Evolutionary conservation across 1,139 yeast genomes (phyloP).

Genomic region (Chernovozyma sophiae-reginae): DNA sequence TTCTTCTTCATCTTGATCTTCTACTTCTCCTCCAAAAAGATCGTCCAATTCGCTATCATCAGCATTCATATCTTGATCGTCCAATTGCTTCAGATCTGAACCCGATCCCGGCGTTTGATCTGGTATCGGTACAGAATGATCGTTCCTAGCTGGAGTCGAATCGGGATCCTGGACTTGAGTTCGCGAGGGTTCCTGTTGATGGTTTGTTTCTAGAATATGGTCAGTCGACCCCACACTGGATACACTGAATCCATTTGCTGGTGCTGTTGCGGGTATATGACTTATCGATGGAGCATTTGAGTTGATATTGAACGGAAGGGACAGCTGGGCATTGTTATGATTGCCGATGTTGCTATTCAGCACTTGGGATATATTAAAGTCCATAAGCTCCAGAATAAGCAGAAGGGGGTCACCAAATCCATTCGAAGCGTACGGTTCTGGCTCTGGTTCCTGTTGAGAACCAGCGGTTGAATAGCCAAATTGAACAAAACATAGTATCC

Average conservation of each 20-base stretch:
- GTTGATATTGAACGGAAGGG: background rate
- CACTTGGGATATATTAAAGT: conserved; percentile 26
- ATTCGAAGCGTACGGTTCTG: background rate
- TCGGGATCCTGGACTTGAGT: too few species aligned
- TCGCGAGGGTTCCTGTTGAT: background rate
- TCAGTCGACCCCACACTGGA: conserved; percentile 18
- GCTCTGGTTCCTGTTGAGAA: background rate
- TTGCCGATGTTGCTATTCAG: conserved; percentile 3
- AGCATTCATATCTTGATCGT: background rate
- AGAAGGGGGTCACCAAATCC: conserved; percentile 24
- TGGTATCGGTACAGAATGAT: too few species aligned
- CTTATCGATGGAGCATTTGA: background rate
- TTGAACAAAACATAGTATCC: conserved; percentile 60
- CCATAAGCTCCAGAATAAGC: conserved; percentile 35
- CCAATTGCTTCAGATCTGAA: too few species aligned
- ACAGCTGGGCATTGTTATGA: too few species aligned
- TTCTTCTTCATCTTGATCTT: conserved; percentile 6
- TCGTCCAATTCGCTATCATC: conserved; percentile 34
- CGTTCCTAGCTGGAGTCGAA: too few species aligned
- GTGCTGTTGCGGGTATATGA: background rate
- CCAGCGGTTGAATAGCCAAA: conserved; percentile 22
- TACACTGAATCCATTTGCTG: conserved; percentile 16
- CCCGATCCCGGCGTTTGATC: too few species aligned
- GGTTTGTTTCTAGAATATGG: background rate
- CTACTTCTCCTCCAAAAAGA: conserved; percentile 40